Evolutionary conservation across 2,329 filamentous ascomycete species (phyloP), one percentile per base, ranked within the genome.

Genomic region (Seiridium unicorne): DNA sequence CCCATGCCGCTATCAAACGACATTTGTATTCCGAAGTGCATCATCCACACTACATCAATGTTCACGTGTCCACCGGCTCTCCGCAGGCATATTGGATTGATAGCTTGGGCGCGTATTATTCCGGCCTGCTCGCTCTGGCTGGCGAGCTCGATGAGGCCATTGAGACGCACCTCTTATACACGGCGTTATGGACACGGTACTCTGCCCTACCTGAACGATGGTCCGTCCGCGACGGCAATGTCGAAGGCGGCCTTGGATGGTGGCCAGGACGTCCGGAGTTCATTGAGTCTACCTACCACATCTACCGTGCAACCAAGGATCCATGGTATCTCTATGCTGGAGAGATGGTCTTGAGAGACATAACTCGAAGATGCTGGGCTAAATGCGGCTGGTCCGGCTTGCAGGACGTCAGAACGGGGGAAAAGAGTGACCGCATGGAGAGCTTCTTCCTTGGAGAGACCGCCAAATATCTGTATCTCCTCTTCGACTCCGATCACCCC

Each of bases 401-500:
- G 42, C 89, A 93, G 69, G 89, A 93, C 72, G 91, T 94, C 7
- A 80, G 89, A 40, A 91, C 85, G 4, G 94, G 94, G 3, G 92
- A 97, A 75, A 87, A 92, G 74, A 91, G 86, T 66, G 93, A 99
- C 72, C 89, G 95, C 40, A 98, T 98, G 95, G 95, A 99, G 76
- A 98, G 94, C 72, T 99, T 98, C 81, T 98, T 98, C 70, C 82
- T 99, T 1, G 94, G 95, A 11, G 95, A 99, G 76, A 99, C 95
- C 1, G 89, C 92, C 49, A 97, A 98, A 75, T 99, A 99, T 73
- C 81, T 99, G 63, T 98, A 96, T 73, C 79, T 99, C 58, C 84
- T 98, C 2, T 98, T 96, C 73, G 91, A 96, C 65, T 84, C 88
- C 4, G 83, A 88, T 11, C 95, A 98, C 75, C 92, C 93, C 0